Evolutionary conservation across 192 early-diverging fungal species (phyloP).

Genomic region (Coemansia sp.): DNA sequence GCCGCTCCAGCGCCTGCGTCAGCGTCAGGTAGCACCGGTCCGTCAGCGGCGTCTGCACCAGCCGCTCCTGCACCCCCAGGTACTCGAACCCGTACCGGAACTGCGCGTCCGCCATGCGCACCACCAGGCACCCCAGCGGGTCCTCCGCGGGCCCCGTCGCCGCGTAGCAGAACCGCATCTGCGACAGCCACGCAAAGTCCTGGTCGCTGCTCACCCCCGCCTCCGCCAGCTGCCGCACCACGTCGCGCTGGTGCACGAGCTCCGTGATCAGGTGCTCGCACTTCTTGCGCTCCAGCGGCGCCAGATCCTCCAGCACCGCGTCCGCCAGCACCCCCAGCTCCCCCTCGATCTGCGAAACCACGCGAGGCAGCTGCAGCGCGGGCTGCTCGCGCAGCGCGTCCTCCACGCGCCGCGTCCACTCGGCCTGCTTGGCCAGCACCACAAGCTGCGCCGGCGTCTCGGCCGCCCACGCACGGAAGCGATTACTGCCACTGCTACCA

Average conservation of each 20-base stretch:
- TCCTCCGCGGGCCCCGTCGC: conserved; percentile 52
- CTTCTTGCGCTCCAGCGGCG: conserved; percentile 80
- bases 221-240: conserved; percentile 65
- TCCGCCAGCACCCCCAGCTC: conserved; percentile 86
- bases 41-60: conserved; percentile 98
- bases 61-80: conserved; percentile 90
- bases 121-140: conserved; percentile 65
- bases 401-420: conserved; percentile 89
- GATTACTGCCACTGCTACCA: too few relatives aligned
- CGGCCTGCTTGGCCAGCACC: conserved; percentile 81
- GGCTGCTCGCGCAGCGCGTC: conserved; percentile 54
- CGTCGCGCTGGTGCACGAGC: conserved; percentile 96
- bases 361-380: conserved; percentile 48
- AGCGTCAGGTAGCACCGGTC: conserved; percentile 98
- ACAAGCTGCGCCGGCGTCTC: conserved; percentile 90
- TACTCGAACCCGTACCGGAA: conserved; percentile 99
- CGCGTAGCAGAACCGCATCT: conserved; percentile 91
- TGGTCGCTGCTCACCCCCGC: conserved; percentile 52
- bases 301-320: conserved; percentile 84
- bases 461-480: conserved; percentile 80
- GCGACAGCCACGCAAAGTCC: conserved; percentile 94
- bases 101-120: conserved; percentile 89
- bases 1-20: conserved; percentile 89
- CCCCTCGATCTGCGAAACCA: conserved; percentile 60
- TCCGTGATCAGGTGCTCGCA: conserved; percentile 98